Conservation (phyloP, 352 stramenopile species). For the Globisporangium paroecandrum region DNA sequence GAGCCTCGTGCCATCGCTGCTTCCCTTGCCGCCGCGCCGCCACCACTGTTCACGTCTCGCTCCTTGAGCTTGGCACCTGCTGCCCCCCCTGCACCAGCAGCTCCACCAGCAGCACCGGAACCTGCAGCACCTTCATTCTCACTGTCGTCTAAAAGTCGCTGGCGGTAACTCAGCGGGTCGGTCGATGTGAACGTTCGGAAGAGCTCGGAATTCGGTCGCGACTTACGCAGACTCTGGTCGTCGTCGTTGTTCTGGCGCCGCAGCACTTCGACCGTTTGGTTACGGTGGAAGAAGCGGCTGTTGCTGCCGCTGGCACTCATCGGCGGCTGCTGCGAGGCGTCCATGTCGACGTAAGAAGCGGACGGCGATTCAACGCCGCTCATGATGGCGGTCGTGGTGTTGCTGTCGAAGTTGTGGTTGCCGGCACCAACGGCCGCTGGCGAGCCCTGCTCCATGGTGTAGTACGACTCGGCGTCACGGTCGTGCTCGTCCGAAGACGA, state of each 20-base stretch:
- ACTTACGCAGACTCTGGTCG: conserved; percentile 33
- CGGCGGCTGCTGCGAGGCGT: conserved; percentile 20
- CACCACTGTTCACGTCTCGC: conserved; percentile 4
- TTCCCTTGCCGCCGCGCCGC: background rate
- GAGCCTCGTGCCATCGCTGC: conserved; percentile 14
- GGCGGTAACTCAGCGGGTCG: conserved; percentile 53
- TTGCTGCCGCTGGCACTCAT: conserved; percentile 11
- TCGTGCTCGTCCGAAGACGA: background rate
- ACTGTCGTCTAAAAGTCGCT: conserved; percentile 53
- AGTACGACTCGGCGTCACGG: conserved; percentile 8
- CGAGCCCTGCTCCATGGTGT: conserved; percentile 17
- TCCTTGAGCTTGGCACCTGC: conserved; percentile 15
- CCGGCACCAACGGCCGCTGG: background rate
- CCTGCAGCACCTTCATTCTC: conserved; percentile 20
- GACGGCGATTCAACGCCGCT: conserved; percentile 19
- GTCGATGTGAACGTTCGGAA: conserved; percentile 73
- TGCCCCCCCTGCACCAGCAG: background rate
- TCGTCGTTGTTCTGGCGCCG: conserved; percentile 25
- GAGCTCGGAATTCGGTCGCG: conserved; percentile 53
- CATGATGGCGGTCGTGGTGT: conserved; percentile 16
- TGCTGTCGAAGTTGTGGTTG: conserved; percentile 3
- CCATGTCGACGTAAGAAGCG: conserved; percentile 18
- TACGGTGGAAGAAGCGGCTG: conserved; percentile 53
- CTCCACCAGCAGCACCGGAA: conserved; percentile 3
- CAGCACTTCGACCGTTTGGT: conserved; percentile 75